Evolutionary conservation across 202 grass and related monocot genomes (phyloP), one percentile per base, ranked within the genome.

Genomic region (Zizania palustris): DNA sequence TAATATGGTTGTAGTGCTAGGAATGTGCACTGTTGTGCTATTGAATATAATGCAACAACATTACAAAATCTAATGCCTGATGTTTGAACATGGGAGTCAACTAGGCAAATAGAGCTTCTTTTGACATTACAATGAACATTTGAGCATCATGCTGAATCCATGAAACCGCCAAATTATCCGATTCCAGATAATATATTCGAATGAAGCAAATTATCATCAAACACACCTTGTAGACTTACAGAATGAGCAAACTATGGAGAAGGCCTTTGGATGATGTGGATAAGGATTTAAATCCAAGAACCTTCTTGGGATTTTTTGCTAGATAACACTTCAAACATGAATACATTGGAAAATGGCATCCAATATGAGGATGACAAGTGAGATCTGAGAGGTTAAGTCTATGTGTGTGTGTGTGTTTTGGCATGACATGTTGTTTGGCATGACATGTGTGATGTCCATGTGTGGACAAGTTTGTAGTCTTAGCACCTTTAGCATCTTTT

Each of bases 201-300:
- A 40, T 74, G 16, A 45, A 39, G 3, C 19, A 79, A 68, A 9
- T 58, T 78, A 9, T 58, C n/a, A 20, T 35, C 37, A 56, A 71
- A 15, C 28, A 53, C 4, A 18, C 12, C 9, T 63, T 44, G 1
- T 51, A 37, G 3, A 21, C 11, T 41, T 22, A 19, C 37, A 42
- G 9, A 70, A 51, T 22, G 45, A 21, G 19, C 5, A 71, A 53
- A 51, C n/a, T 62, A 34, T 45, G 10, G 61, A 40, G 11, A 16
- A 35, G 10, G 11, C 4, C 19, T 67, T 68, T 55, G n/a, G 7
- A 55, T 20, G 51, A 20, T 55, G 5, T 55, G 14, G 49, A 51
- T 16, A 51, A n/a, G 5, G 15, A 51, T 51, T 51, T 42, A 4
- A 50, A 50, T 50, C 48, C 14, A 50, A 50, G 16, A 6, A 16